phyloP scores from a whole-genome alignment of 495 filamentous ascomycete genomes.

The Darksidea phi region DNA sequence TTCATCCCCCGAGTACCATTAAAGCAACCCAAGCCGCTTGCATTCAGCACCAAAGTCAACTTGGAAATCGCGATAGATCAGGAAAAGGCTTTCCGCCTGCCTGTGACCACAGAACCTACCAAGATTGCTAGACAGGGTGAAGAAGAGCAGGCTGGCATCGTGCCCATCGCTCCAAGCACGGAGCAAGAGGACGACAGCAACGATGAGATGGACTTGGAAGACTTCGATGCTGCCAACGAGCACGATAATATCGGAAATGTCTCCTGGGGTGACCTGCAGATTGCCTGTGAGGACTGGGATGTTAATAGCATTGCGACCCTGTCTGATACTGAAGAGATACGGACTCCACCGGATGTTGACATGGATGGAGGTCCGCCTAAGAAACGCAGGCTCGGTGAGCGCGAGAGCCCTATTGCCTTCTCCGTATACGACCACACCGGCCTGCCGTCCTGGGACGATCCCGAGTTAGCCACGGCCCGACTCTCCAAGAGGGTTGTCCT shows the following conservation, averaged over 20 bases:
- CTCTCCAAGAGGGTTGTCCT: slow-evolving; percentile 73
- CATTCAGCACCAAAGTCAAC: slow-evolving; percentile 75
- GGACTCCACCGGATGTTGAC: slow-evolving; percentile 17
- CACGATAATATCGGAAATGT: slow-evolving; percentile 65
- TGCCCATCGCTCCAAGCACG: slow-evolving; percentile 56
- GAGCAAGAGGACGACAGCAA: slow-evolving; percentile 50
- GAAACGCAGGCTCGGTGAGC: slow-evolving; percentile 18
- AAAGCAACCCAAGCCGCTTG: slow-evolving; percentile 74
- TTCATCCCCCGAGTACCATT: slow-evolving; percentile 66
- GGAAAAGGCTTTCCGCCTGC: slow-evolving; percentile 72
- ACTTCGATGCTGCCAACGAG: slow-evolving; percentile 52
- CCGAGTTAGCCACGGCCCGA: slow-evolving; percentile 60
- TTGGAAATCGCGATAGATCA: slow-evolving; percentile 80
- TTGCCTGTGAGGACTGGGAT: slow-evolving; percentile 81
- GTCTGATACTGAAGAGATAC: slow-evolving; percentile 21
- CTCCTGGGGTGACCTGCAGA: slow-evolving; percentile 70
- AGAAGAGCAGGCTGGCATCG: slow-evolving; percentile 56
- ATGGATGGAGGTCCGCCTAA: slow-evolving; percentile 17
- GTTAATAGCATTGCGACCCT: slow-evolving; percentile 17
- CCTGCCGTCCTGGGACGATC: slow-evolving; percentile 59
- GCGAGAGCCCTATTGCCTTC: slow-evolving; percentile 25
- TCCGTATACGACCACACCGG: slow-evolving; percentile 48
- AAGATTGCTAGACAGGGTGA: slow-evolving; percentile 54
- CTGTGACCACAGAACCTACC: slow-evolving; percentile 48
- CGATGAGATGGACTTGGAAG: slow-evolving; percentile 55